Conservation (phyloP, 2,329 filamentous ascomycete genomes). For the Aspergillus clavatus region DNA sequence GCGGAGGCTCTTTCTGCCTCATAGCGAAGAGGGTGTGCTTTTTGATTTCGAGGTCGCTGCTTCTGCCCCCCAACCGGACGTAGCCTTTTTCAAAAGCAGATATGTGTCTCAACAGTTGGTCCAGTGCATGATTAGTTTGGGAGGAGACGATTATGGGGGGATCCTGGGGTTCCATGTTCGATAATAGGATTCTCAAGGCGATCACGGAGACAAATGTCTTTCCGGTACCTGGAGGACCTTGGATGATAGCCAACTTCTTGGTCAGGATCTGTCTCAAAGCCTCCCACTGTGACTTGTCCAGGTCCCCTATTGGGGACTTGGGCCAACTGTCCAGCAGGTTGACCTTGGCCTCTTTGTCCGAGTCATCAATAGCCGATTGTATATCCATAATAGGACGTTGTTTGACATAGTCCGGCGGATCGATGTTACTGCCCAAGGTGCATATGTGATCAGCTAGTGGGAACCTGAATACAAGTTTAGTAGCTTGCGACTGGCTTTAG, state of each 20-base stretch:
- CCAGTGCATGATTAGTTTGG: constrained; percentile 86
- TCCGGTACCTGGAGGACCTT: constrained; percentile 74
- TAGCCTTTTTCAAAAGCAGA: constrained; percentile 59
- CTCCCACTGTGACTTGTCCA: constrained; percentile 67
- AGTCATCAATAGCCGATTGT: constrained; percentile 36
- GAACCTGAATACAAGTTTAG: constrained; percentile 32
- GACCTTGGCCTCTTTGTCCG: constrained; percentile 41
- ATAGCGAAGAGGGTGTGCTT: constrained; percentile 63
- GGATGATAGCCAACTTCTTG: constrained; percentile 67
- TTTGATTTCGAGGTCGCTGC: constrained; percentile 61
- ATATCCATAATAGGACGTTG: constrained; percentile 50
- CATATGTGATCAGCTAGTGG: constrained; percentile 44
- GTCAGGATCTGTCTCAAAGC: constrained; percentile 68
- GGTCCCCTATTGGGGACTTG: constrained; percentile 31
- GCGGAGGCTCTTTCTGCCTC: constrained; percentile 34
- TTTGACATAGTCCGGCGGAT: constrained; percentile 51
- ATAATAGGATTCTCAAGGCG: constrained; percentile 61
- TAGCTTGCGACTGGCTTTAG: background rate
- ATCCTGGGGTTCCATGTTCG: constrained; percentile 52
- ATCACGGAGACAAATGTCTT: constrained; percentile 80
- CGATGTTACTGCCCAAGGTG: constrained; percentile 34
- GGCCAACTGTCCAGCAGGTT: constrained; percentile 56
- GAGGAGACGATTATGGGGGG: constrained; percentile 73
- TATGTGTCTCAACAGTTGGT: constrained; percentile 69
- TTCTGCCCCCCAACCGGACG: constrained; percentile 64